Conservation (phyloP, 2,329 filamentous ascomycete genomes). For the Tympanopsis confertula region DNA sequence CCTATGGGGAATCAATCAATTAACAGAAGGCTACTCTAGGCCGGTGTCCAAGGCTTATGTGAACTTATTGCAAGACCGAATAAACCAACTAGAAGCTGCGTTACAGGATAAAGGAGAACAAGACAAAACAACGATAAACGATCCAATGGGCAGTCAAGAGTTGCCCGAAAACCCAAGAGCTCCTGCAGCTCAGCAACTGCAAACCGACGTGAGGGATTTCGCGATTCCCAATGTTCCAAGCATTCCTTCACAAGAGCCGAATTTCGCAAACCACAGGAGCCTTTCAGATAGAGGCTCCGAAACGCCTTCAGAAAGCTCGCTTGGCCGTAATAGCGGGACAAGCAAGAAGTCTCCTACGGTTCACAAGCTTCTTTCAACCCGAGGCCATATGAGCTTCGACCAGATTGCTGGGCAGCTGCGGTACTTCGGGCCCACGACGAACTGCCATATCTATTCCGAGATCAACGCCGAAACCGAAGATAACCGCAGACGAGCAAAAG, state of each 20-base stretch:
- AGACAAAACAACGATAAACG: conserved; percentile 28
- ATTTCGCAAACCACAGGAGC: too few relatives aligned
- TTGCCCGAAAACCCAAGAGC: not conserved
- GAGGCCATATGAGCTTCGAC: conserved; percentile 37
- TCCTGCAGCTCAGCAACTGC: too few relatives aligned
- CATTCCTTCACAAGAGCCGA: too few relatives aligned
- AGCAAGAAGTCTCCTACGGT: conserved; percentile 34
- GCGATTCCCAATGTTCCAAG: too few relatives aligned
- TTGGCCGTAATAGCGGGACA: too few relatives aligned
- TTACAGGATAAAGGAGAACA: conserved; percentile 35
- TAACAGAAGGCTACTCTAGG: conserved; percentile 15
- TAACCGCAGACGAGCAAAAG: conserved; percentile 25
- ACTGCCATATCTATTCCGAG: conserved; percentile 36
- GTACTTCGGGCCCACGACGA: conserved; percentile 41
- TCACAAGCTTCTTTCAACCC: conserved; percentile 32
- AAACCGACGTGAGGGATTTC: too few relatives aligned
- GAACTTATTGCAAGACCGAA: conserved; percentile 41
- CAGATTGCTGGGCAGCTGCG: conserved; percentile 34
- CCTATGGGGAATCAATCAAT: not conserved
- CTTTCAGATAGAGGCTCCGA: conserved; percentile 11
- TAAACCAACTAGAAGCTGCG: conserved; percentile 37
- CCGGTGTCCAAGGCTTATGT: conserved; percentile 47
- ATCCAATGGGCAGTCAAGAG: conserved; percentile 14
- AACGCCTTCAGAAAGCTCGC: conserved; percentile 22
- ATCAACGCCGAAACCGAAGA: conserved; percentile 17